Conservation (phyloP, 495 filamentous ascomycete genomes). For the Bryoglossum gracile region DNA sequence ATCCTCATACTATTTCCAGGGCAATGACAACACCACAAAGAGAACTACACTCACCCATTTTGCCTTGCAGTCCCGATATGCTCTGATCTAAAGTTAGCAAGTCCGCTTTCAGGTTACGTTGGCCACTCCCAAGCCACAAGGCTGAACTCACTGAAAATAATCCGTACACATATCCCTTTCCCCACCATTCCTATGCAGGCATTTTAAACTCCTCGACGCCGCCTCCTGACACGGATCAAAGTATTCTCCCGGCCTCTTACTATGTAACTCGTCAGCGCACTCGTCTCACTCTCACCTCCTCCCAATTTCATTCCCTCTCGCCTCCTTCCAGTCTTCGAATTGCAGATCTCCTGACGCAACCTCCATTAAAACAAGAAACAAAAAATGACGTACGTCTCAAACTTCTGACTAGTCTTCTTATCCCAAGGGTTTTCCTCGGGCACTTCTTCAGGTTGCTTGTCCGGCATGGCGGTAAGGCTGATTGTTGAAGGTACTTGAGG, state of each 20-base stretch:
- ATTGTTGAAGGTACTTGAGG: not conserved
- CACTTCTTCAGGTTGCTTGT: conserved; percentile 11
- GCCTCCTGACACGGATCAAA: conserved; percentile 93
- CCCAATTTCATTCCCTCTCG: no score
- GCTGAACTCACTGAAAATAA: conserved; percentile 75
- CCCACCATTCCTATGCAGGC: conserved; percentile 76
- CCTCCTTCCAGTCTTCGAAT: no score
- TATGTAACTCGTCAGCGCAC: conserved; percentile 30
- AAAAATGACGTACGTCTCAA: conserved; percentile 30
- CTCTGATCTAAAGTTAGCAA: conserved; percentile 42
- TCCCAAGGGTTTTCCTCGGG: conserved; percentile 14
- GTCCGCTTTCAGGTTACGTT: not conserved
- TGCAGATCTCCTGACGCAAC: no score
- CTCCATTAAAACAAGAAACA: no score
- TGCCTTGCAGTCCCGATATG: conserved; percentile 92
- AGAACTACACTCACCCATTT: conserved; percentile 79
- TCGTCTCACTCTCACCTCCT: no score
- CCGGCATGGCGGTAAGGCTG: conserved; percentile 14
- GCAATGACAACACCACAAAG: no score
- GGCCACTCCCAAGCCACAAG: not conserved
- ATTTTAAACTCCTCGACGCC: conserved; percentile 76
- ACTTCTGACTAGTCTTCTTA: conserved; percentile 35
- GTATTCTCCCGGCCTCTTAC: conserved; percentile 78
- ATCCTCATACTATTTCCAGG: no score
- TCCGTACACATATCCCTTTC: conserved; percentile 84